Evolutionary conservation across 345 rosid genomes (phyloP).

Genomic region (Eucalyptus regnans): DNA sequence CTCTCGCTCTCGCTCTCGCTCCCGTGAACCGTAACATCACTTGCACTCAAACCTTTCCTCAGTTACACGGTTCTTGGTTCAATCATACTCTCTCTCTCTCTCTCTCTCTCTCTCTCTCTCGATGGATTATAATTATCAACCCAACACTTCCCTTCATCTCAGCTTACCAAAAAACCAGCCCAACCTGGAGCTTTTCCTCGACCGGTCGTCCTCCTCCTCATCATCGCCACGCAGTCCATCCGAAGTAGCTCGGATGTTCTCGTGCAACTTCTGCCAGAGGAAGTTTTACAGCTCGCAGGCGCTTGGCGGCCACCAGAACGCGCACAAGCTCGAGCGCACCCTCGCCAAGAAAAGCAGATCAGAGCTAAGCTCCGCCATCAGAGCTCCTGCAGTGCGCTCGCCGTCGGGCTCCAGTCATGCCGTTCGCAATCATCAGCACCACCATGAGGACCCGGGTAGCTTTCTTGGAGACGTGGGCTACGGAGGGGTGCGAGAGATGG

Average conservation of each 20-base stretch:
- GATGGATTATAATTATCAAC: constrained; percentile 48
- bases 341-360: constrained; percentile 82
- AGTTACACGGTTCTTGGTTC: neutral
- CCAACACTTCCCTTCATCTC: constrained; percentile 57
- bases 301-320: constrained; percentile 99
- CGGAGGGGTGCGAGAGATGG: neutral
- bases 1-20: neutral
- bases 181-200: constrained; percentile 56
- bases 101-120: neutral
- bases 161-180: constrained; percentile 36
- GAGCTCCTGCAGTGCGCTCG: neutral
- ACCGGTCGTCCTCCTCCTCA: constrained; percentile 28
- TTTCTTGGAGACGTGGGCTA: constrained; percentile 10
- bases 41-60: neutral
- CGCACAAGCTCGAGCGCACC: constrained; percentile 89
- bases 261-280: constrained; percentile 91
- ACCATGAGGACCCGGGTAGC: constrained; percentile 1
- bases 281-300: constrained; percentile 97
- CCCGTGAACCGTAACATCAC: neutral
- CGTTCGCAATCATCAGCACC: constrained; percentile 1
- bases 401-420: neutral
- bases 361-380: constrained; percentile 8
- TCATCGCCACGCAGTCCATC: constrained; percentile 26
- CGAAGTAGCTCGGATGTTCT: constrained; percentile 29
- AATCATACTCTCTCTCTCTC: neutral